Evolutionary conservation across 768 basidiomycete genomes (phyloP).

Genomic region (Xerocomus brunneocitrinus): DNA sequence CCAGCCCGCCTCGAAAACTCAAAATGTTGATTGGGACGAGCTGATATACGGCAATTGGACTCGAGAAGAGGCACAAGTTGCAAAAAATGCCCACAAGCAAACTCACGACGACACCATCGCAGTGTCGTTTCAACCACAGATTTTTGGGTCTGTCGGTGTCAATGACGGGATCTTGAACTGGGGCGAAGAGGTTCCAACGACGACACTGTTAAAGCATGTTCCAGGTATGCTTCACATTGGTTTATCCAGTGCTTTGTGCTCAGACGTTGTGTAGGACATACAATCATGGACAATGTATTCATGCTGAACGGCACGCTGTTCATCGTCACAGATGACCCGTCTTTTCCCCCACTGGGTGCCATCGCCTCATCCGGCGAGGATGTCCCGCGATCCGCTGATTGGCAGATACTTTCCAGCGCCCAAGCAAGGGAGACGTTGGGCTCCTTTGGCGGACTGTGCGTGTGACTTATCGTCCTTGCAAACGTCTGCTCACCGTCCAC

Average conservation of each 20-base stretch:
- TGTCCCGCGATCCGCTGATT: conserved; percentile 46
- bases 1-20: conserved; percentile 17
- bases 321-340: conserved; percentile 64
- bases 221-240: conserved; percentile 45
- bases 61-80: conserved; percentile 58
- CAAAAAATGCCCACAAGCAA: conserved; percentile 49
- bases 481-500: background rate
- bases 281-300: conserved; percentile 78
- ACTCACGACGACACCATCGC: conserved; percentile 37
- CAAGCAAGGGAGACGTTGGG: conserved; percentile 50
- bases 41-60: conserved; percentile 67
- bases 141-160: conserved; percentile 32
- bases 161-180: conserved; percentile 55
- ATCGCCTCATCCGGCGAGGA: conserved; percentile 42
- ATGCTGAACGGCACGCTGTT: conserved; percentile 69
- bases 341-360: conserved; percentile 51
- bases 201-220: conserved; percentile 56
- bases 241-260: background rate
- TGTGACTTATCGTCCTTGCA: conserved; percentile 16
- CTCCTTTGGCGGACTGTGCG: conserved; percentile 48
- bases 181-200: conserved; percentile 51
- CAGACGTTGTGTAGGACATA: conserved; percentile 55
- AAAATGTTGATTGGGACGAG: conserved; percentile 52
- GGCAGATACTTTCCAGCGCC: conserved; percentile 53
- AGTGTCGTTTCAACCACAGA: conserved; percentile 19